Evolutionary conservation across 2,329 filamentous ascomycete species (phyloP).

Genomic region (Gliomastix tumulicola): DNA sequence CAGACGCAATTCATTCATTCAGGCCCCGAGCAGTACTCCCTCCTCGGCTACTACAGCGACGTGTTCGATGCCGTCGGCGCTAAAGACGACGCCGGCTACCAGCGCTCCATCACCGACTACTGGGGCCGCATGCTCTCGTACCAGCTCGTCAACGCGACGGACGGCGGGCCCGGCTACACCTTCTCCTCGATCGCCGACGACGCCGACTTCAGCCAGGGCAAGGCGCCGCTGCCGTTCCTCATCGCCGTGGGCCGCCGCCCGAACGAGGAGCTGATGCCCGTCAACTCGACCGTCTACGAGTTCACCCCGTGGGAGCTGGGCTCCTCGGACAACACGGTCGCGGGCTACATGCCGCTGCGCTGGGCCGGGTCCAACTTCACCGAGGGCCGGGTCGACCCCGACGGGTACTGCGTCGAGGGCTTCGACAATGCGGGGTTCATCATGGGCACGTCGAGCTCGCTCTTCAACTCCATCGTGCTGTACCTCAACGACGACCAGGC

Average conservation of each 20-base stretch:
- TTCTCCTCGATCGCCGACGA: conserved; percentile 62
- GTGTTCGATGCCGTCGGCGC: conserved; percentile 23
- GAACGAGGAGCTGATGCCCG: conserved; percentile 30
- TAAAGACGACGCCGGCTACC: conserved; percentile 33
- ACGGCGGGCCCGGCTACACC: conserved; percentile 71
- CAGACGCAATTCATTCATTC: no score
- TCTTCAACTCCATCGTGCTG: conserved; percentile 70
- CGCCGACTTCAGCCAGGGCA: conserved; percentile 30
- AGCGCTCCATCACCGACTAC: conserved; percentile 74
- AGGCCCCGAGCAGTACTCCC: conserved; percentile 26
- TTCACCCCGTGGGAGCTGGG: conserved; percentile 62
- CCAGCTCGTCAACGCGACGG: conserved; percentile 70
- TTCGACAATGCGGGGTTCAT: conserved; percentile 77
- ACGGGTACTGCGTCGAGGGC: conserved; percentile 45
- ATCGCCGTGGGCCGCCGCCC: conserved; percentile 41
- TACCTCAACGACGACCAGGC: conserved; percentile 49
- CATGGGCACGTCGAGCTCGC: conserved; percentile 73
- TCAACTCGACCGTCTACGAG: conserved; percentile 58
- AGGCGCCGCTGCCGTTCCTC: conserved; percentile 41
- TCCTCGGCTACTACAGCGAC: conserved; percentile 29
- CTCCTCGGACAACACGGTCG: conserved; percentile 51
- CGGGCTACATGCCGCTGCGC: conserved; percentile 50
- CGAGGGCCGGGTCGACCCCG: conserved; percentile 36
- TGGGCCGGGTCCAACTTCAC: conserved; percentile 55
- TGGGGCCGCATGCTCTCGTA: conserved; percentile 84